Evolutionary conservation across 768 basidiomycete species (phyloP), one percentile per base, ranked within the genome.

Genomic region (Phanerochaete carnosa): DNA sequence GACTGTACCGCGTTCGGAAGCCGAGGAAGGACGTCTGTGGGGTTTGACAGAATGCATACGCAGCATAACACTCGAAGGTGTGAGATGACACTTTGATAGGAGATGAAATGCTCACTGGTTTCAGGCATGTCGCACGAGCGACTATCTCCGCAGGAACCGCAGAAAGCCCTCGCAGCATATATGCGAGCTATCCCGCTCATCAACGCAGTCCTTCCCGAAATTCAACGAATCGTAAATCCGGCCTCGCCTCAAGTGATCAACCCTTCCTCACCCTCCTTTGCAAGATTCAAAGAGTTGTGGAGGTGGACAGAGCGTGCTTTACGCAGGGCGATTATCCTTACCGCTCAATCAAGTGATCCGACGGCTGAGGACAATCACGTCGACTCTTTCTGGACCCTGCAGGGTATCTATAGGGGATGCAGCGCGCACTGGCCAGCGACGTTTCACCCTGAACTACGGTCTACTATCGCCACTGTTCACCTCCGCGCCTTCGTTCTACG

Each of bases 241-340:
- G 75, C 76, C 60, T 72, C 66, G 35, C 57, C 73, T 43, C 70
- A 68, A 28, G 62, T 67, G 76, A n/a, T 79, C 79, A 57, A 79
- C 79, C 46, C 74, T 81, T 2, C 52, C 29, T 54, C 59, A 4
- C 63, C 57, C 45, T 78, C 86, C 4, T 94, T 94, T 66, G 70
- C 75, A 3, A 81, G 81, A 49, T 86, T 90, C 58, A 88, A 89
- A 7, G 95, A 98, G 67, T 79, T 95, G 11, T 94, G 92, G 80
- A 80, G 94, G 53, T 95, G 92, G 90, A 78, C 84, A 2, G 93
- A 96, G 66, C 80, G 86, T 22, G 79, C 92, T 25, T 76, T 95
- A n/a, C 90, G 90, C 77, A 83, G 95, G n/a, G 87, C 86, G 1
- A 80, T 91, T 45, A 75, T 90, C 1, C 72, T 94, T 0, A 82